A percentile compares a stretch with the other conserved stretches of the same genome.
Conservation (phyloP, 2,329 filamentous ascomycete species). For the Sarocladium kiliense region DNA sequence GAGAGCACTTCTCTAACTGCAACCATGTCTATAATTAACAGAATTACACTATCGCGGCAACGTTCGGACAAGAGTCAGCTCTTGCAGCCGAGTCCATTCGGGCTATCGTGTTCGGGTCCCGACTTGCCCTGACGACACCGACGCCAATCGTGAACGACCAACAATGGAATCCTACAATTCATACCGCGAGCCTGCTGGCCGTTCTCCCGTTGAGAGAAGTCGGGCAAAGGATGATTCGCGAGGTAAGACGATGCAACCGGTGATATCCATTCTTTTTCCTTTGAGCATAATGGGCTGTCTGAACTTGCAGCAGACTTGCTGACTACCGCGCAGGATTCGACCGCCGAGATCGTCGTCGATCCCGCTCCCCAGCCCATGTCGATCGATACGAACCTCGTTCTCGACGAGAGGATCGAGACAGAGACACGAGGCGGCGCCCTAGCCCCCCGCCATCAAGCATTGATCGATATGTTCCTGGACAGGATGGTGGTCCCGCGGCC, state of each 20-base stretch:
- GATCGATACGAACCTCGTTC: slow-evolving; percentile 71
- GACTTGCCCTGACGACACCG: background rate
- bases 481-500: slow-evolving; percentile 47
- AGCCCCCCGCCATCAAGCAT: slow-evolving; percentile 65
- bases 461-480: slow-evolving; percentile 78
- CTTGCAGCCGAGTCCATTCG: background rate
- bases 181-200: slow-evolving; percentile 46
- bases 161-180: slow-evolving; percentile 51
- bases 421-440: slow-evolving; percentile 60
- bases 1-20: slow-evolving; percentile 14
- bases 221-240: slow-evolving; percentile 47
- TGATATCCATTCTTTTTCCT: background rate
- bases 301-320: background rate
- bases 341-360: slow-evolving; percentile 56
- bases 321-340: slow-evolving; percentile 42
- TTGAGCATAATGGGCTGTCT: background rate
- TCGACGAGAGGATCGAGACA: slow-evolving; percentile 61
- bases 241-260: slow-evolving; percentile 11
- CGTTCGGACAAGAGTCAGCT: background rate
- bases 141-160: background rate
- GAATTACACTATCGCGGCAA: background rate
- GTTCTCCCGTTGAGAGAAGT: slow-evolving; percentile 48
- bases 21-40: slow-evolving; percentile 15
- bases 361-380: slow-evolving; percentile 62
- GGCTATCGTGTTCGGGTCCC: background rate